phyloP scores from a whole-genome alignment of 1,139 yeast species.

The Taphrina communis region DNA sequence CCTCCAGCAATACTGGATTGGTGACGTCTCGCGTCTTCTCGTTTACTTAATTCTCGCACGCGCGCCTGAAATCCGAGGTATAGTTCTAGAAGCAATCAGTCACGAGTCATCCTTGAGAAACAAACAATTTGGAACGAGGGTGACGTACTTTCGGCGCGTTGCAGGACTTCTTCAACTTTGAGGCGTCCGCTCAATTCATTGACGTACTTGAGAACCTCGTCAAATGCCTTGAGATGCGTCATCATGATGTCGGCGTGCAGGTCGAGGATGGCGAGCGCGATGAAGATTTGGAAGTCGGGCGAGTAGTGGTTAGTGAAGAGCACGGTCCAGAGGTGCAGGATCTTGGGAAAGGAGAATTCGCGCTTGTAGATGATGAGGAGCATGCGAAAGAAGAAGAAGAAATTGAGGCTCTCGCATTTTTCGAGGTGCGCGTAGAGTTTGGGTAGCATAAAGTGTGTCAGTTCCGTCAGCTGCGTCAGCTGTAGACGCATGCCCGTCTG shows the following conservation, averaged over 20 bases:
- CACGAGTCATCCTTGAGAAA: too few species aligned
- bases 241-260: conserved; percentile 81
- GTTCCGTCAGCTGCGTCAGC: conserved; percentile 77
- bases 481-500: conserved; percentile 93
- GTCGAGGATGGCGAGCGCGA: conserved; percentile 85
- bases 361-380: conserved; percentile 92
- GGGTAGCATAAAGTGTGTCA: conserved; percentile 88
- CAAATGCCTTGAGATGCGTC: conserved; percentile 75
- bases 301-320: conserved; percentile 86
- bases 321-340: conserved; percentile 86
- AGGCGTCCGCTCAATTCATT: conserved; percentile 64
- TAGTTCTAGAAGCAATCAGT: neutral
- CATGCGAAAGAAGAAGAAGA: conserved; percentile 95
- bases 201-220: conserved; percentile 89
- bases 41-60: conserved; percentile 28
- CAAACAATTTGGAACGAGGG: neutral
- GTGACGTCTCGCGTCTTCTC: conserved; percentile 24
- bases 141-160: conserved; percentile 35
- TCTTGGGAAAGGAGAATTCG: conserved; percentile 82
- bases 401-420: conserved; percentile 83
- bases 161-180: conserved; percentile 32
- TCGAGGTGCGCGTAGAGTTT: conserved; percentile 79
- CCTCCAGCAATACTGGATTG: neutral
- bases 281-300: conserved; percentile 83
- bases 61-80: conserved; percentile 38